These are phyloP conservation scores for Fusarium keratoplasticum DNA, from an alignment of 2,329 filamentous ascomycete species.

Conservation along the genomic window DNA sequence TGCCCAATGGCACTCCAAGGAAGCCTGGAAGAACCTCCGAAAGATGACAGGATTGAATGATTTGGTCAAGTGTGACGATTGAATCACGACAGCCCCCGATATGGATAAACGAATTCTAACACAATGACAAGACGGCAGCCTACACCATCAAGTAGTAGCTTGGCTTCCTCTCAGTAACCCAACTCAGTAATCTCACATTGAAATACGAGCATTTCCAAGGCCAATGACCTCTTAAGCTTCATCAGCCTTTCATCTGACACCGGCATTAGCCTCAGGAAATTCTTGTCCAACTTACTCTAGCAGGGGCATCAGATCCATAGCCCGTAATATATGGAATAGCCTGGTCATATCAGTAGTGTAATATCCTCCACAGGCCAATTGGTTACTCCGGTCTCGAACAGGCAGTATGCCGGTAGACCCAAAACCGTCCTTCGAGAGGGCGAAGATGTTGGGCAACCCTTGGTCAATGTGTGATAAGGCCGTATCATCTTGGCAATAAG, in stretches of 20 bases:
- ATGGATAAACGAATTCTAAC: fast-evolving
- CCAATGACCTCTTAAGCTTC: background rate
- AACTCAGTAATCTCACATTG: background rate
- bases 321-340: background rate
- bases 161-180: background rate
- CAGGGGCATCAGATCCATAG: background rate
- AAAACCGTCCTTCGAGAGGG: constrained; percentile 28
- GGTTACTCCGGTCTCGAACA: constrained; percentile 15
- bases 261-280: background rate
- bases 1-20: background rate
- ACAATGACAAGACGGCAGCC: background rate
- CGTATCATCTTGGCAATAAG: too few relatives aligned
- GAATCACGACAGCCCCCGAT: background rate
- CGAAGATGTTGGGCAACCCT: constrained; percentile 34
- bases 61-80: background rate
- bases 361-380: constrained; percentile 31
- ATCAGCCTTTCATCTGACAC: constrained; percentile 12
- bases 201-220: background rate
- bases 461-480: background rate
- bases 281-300: background rate
- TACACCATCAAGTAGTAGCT: background rate
- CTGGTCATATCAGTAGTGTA: constrained; percentile 29
- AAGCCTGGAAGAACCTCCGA: background rate
- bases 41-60: background rate
- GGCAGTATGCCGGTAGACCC: constrained; percentile 14